A percentile compares a stretch with the other conserved stretches of the same genome.
Conservation (phyloP, 176 grass and related monocot genomes). For the Lolium perenne region DNA sequence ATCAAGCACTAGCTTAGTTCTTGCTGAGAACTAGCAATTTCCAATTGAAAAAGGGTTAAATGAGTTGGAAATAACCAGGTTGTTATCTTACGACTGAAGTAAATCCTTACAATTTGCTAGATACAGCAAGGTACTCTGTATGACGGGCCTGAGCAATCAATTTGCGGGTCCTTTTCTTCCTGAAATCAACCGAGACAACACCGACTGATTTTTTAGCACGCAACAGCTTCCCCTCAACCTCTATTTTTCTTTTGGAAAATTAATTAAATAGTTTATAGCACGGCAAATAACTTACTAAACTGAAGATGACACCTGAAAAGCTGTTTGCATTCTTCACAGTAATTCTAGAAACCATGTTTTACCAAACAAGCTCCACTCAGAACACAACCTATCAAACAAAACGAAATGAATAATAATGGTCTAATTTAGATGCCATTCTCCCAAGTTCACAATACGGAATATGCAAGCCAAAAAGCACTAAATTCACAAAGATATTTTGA, state of each 20-base stretch:
- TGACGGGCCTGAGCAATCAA: conserved; percentile 84
- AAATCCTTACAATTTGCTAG: conserved; percentile 78
- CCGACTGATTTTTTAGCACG: conserved; percentile 68
- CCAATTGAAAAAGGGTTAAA: neutral
- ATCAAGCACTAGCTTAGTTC: no score
- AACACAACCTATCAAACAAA: neutral
- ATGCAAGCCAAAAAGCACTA: no score
- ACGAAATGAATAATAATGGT: neutral
- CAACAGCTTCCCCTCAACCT: conserved; percentile 81
- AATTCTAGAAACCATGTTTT: conserved; percentile 13
- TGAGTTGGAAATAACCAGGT: neutral
- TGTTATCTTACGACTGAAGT: conserved; percentile 1
- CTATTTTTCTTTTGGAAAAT: conserved; percentile 85
- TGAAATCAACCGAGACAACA: conserved; percentile 70
- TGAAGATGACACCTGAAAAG: neutral
- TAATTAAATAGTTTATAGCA: neutral
- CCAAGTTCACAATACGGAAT: neutral
- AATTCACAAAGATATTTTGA: no score
- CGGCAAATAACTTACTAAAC: neutral
- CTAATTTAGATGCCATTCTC: neutral
- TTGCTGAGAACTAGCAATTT: no score
- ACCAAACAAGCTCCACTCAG: neutral
- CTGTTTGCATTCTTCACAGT: conserved; percentile 3
- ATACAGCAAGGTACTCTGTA: conserved; percentile 77
- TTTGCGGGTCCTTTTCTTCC: conserved; percentile 78